phyloP scores from a whole-genome alignment of 257 asterid genomes.

The Penstemon newberryi region DNA sequence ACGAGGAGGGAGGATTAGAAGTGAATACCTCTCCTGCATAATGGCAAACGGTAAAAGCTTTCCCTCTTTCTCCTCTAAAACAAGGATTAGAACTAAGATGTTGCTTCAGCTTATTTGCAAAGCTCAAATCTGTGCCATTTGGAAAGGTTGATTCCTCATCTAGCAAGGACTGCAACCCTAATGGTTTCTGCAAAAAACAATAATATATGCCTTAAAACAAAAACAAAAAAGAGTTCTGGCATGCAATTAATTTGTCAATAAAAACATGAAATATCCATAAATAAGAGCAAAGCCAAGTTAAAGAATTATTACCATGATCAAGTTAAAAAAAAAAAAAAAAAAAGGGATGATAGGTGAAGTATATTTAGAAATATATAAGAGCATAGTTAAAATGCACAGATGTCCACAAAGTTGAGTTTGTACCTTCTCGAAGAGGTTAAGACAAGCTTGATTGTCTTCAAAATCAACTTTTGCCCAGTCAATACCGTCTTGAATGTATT shows the following conservation, averaged over 20 bases:
- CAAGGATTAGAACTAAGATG: conserved; percentile 78
- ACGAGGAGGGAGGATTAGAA: neutral
- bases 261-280: neutral
- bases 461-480: conserved; percentile 91
- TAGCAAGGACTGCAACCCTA: conserved; percentile 85
- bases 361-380: no score
- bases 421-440: no score
- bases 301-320: conserved; percentile 6
- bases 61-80: conserved; percentile 81
- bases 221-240: conserved; percentile 15
- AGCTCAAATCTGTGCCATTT: conserved; percentile 91
- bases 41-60: conserved; percentile 83
- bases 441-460: no score
- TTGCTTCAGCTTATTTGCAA: conserved; percentile 92
- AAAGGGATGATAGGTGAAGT: no score
- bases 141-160: conserved; percentile 99
- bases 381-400: no score
- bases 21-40: conserved; percentile 93
- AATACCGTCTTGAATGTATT: conserved; percentile 95
- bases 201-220: conserved; percentile 21
- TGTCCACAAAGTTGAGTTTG: no score
- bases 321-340: no score
- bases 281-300: neutral
- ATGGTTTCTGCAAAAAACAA: conserved; percentile 72
- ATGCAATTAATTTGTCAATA: conserved; percentile 21